Percentiles rank a stretch among this genome's conserved stretches.
Conservation (phyloP, 2,329 filamentous ascomycete species). For the Pseudocercospora vitis region DNA sequence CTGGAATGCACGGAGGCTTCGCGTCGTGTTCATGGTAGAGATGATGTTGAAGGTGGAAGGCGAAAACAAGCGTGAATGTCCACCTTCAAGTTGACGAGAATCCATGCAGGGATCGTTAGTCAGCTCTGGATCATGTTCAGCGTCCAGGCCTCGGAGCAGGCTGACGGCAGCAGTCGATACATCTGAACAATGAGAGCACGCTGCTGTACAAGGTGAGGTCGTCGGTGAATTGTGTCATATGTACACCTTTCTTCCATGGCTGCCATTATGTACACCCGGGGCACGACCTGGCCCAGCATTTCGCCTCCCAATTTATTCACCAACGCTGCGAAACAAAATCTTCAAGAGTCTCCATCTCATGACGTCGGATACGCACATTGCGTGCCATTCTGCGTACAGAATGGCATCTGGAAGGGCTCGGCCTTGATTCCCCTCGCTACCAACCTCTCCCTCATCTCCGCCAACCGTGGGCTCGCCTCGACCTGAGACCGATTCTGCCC, state of each 20-base stretch:
- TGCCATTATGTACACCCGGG: no score
- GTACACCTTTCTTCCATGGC: no score
- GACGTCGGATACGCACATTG: slow-evolving; percentile 41
- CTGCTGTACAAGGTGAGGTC: no score
- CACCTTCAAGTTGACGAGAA: background rate
- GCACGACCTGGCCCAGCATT: no score
- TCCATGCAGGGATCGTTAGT: background rate
- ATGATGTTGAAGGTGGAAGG: slow-evolving; percentile 1
- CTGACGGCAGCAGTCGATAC: no score
- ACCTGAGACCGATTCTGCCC: slow-evolving; percentile 71
- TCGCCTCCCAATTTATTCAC: no score
- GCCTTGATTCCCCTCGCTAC: slow-evolving; percentile 66
- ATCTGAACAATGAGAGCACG: no score
- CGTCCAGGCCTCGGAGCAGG: background rate
- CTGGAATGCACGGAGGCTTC: slow-evolving; percentile 39
- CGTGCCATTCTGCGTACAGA: slow-evolving; percentile 64
- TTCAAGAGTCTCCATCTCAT: no score
- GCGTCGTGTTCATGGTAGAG: slow-evolving; percentile 15
- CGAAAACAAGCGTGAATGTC: background rate
- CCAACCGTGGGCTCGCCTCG: slow-evolving; percentile 66
- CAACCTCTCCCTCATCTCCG: slow-evolving; percentile 74
- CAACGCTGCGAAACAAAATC: no score
- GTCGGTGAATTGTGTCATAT: no score
- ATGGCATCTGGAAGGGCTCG: slow-evolving; percentile 69
- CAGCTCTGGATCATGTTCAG: no score